Evolutionary conservation across 2,329 filamentous ascomycete species (phyloP).

Genomic region (Penicillium digitatum): DNA sequence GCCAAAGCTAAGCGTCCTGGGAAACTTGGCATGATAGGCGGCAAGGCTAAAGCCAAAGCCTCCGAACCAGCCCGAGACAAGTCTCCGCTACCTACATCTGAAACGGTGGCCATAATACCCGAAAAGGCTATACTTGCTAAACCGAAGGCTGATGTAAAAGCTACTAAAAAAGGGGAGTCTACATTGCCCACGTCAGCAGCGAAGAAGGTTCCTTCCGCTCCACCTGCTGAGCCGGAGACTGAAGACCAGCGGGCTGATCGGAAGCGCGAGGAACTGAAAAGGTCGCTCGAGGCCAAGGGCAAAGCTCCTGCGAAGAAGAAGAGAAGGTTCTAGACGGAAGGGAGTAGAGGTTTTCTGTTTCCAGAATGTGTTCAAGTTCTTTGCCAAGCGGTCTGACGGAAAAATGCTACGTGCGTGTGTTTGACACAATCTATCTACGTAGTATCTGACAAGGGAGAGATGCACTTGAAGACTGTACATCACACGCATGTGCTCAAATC

Average conservation of each 20-base stretch:
- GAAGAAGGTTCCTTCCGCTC: neutral
- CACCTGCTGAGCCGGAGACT: slow-evolving; percentile 27
- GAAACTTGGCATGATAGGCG: slow-evolving; percentile 39
- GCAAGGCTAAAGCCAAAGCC: slow-evolving; percentile 21
- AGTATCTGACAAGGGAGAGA: neutral
- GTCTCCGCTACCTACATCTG: slow-evolving; percentile 1
- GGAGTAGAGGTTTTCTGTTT: neutral
- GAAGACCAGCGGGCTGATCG: slow-evolving; percentile 53
- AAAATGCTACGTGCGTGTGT: neutral
- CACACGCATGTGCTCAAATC: neutral
- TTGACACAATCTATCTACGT: neutral
- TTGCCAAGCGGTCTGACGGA: neutral
- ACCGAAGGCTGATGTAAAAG: neutral
- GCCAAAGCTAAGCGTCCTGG: slow-evolving; percentile 22
- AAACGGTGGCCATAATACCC: neutral
- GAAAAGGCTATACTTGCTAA: neutral
- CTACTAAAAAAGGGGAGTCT: neutral
- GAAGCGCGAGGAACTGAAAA: slow-evolving; percentile 55
- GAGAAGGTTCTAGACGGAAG: slow-evolving; percentile 47
- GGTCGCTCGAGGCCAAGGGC: slow-evolving; percentile 49
- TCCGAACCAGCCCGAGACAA: slow-evolving; percentile 2
- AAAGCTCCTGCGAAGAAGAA: slow-evolving; percentile 56
- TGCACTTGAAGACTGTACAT: neutral
- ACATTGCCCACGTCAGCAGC: neutral
- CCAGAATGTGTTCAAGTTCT: neutral